A percentile compares a stretch with the other conserved stretches of the same genome.
These are phyloP conservation scores for Holtermanniella nyarrowii DNA, from an alignment of 768 basidiomycete species.

Conservation along the genomic window DNA sequence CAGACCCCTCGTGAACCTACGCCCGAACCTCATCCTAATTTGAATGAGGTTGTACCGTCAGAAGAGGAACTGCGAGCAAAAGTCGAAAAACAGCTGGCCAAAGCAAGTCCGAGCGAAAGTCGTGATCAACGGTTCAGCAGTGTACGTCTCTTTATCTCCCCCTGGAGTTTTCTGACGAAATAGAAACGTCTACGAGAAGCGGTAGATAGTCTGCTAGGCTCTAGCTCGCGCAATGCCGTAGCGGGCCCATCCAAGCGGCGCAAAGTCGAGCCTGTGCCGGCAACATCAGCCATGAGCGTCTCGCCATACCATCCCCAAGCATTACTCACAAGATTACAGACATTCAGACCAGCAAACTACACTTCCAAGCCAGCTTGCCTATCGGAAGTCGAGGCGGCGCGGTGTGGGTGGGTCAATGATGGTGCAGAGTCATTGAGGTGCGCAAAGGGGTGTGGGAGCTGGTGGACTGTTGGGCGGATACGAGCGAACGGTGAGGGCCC, in stretches of 20 bases:
- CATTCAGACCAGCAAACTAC: slow-evolving; percentile 13
- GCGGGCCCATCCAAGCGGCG: neutral
- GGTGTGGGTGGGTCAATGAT: slow-evolving; percentile 19
- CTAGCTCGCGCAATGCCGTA: neutral
- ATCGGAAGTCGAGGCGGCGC: slow-evolving; percentile 5
- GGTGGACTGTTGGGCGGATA: slow-evolving; percentile 1
- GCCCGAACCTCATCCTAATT: neutral
- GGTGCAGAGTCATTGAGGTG: slow-evolving; percentile 11
- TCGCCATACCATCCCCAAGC: slow-evolving; percentile 20
- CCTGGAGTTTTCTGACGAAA: no score
- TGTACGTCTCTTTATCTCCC: no score
- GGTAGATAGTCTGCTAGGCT: neutral
- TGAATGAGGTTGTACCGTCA: neutral
- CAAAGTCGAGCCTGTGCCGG: neutral
- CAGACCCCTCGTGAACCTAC: no score
- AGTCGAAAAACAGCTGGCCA: no score
- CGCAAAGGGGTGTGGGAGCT: slow-evolving; percentile 8
- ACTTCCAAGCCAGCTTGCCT: slow-evolving; percentile 8
- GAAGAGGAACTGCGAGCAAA: neutral
- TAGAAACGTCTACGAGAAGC: neutral
- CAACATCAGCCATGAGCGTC: slow-evolving; percentile 3
- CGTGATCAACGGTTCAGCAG: neutral
- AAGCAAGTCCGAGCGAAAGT: no score
- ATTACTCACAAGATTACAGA: slow-evolving; percentile 18
- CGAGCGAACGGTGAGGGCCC: neutral